These are phyloP conservation scores for Botrytis medusae DNA, from an alignment of 2,329 filamentous ascomycete species.

Conservation along the genomic window DNA sequence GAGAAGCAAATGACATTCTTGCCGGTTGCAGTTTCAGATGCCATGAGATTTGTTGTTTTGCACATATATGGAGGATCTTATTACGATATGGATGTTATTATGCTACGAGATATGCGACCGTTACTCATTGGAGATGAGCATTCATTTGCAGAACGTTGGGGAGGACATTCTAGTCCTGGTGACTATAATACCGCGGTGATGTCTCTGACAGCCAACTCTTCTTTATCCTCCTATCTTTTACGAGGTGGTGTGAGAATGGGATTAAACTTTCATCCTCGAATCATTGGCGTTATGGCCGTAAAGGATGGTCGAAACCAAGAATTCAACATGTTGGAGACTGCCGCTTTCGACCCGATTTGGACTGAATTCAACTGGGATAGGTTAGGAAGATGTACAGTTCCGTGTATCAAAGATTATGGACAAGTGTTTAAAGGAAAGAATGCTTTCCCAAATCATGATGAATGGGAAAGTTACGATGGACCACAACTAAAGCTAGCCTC, in stretches of 20 bases:
- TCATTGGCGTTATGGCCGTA: slow-evolving; percentile 56
- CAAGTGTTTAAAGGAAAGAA: slow-evolving; percentile 52
- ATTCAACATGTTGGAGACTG: slow-evolving; percentile 57
- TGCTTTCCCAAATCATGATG: slow-evolving; percentile 46
- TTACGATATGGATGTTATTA: slow-evolving; percentile 56
- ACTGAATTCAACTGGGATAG: slow-evolving; percentile 56
- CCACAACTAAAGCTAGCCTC: slow-evolving; percentile 41
- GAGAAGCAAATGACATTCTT: slow-evolving; percentile 57
- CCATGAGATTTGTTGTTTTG: slow-evolving; percentile 54
- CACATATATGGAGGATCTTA: slow-evolving; percentile 55
- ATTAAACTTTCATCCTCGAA: slow-evolving; percentile 56
- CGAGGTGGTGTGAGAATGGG: slow-evolving; percentile 58
- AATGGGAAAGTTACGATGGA: slow-evolving; percentile 54
- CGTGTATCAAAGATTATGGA: slow-evolving; percentile 54
- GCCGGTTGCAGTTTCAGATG: slow-evolving; percentile 57
- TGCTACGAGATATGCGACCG: slow-evolving; percentile 56
- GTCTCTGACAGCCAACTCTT: slow-evolving; percentile 55
- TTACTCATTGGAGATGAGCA: slow-evolving; percentile 50
- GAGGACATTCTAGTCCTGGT: slow-evolving; percentile 50
- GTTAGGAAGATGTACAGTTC: slow-evolving; percentile 52
- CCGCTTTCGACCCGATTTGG: slow-evolving; percentile 58
- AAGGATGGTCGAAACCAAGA: slow-evolving; percentile 55
- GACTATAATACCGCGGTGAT: slow-evolving; percentile 59
- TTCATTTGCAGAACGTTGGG: slow-evolving; percentile 56
- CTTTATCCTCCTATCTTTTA: slow-evolving; percentile 54